These are phyloP conservation scores for Backusella circina DNA, from an alignment of 192 early-diverging fungal genomes.

Conservation along the genomic window DNA sequence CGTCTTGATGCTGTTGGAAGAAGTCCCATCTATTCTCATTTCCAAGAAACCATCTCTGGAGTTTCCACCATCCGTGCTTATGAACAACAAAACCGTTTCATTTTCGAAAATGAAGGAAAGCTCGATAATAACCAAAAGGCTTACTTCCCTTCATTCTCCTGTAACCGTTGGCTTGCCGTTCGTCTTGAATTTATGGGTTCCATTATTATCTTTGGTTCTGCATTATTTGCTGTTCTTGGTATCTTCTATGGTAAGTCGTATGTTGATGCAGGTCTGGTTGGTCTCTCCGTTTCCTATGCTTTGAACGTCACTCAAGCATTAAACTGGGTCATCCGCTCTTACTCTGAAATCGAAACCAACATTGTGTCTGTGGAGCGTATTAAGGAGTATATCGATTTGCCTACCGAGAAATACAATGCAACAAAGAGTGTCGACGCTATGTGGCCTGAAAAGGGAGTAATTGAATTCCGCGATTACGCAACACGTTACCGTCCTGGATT, in stretches of 20 bases:
- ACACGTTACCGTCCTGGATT: constrained; percentile 80
- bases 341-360: constrained; percentile 79
- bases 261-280: constrained; percentile 72
- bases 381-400: constrained; percentile 79
- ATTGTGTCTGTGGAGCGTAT: constrained; percentile 78
- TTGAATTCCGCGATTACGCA: constrained; percentile 78
- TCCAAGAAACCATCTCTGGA: constrained; percentile 64
- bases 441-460: constrained; percentile 77
- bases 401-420: constrained; percentile 74
- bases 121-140: constrained; percentile 83
- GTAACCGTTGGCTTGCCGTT: constrained; percentile 66
- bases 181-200: constrained; percentile 82
- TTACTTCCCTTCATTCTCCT: constrained; percentile 70
- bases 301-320: constrained; percentile 76
- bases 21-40: constrained; percentile 79
- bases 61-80: constrained; percentile 70
- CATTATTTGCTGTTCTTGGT: constrained; percentile 69
- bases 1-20: constrained; percentile 78
- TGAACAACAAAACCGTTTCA: constrained; percentile 62
- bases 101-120: constrained; percentile 60
- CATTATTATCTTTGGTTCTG: constrained; percentile 78
- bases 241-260: constrained; percentile 42
- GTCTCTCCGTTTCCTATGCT: constrained; percentile 63
- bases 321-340: constrained; percentile 88
- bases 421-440: constrained; percentile 54